These are phyloP conservation scores for Saitozyma podzolica DNA, from an alignment of 768 basidiomycete genomes.

Conservation along the genomic window DNA sequence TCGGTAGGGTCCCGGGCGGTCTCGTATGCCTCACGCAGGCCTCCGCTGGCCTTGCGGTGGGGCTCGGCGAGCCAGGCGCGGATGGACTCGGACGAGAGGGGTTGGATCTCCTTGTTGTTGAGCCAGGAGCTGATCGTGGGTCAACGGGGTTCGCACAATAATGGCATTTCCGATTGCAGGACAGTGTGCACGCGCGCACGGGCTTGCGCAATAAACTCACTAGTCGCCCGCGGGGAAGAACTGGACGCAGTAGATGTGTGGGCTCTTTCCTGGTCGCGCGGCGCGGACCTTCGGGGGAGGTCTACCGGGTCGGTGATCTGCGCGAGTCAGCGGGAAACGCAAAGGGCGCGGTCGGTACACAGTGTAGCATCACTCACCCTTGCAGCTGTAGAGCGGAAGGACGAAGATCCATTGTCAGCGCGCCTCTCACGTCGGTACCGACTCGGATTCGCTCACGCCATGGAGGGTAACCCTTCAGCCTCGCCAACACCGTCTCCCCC, in stretches of 20 bases:
- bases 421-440: background rate
- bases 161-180: background rate
- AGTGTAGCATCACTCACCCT: conserved; percentile 23
- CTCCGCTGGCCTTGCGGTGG: conserved; percentile 67
- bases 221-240: conserved; percentile 95
- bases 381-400: conserved; percentile 26
- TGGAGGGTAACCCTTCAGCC: conserved; percentile 88
- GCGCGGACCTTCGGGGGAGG: conserved; percentile 65
- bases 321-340: conserved; percentile 11
- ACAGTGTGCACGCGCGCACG: background rate
- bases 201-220: conserved; percentile 61
- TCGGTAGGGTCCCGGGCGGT: conserved; percentile 72
- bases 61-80: conserved; percentile 71
- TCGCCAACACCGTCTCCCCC: conserved; percentile 85
- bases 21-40: conserved; percentile 72
- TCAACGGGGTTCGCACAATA: conserved; percentile 15
- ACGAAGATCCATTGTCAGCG: background rate
- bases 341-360: background rate
- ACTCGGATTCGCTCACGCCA: conserved; percentile 72
- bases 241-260: conserved; percentile 66
- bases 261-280: conserved; percentile 77
- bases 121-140: conserved; percentile 73
- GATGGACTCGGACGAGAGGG: conserved; percentile 76
- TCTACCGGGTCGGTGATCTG: conserved; percentile 77
- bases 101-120: conserved; percentile 74